A percentile compares a stretch with the other conserved stretches of the same genome.
These are phyloP conservation scores for Teunomyces stri DNA, from an alignment of 805 yeast genomes.

Conservation along the genomic window DNA sequence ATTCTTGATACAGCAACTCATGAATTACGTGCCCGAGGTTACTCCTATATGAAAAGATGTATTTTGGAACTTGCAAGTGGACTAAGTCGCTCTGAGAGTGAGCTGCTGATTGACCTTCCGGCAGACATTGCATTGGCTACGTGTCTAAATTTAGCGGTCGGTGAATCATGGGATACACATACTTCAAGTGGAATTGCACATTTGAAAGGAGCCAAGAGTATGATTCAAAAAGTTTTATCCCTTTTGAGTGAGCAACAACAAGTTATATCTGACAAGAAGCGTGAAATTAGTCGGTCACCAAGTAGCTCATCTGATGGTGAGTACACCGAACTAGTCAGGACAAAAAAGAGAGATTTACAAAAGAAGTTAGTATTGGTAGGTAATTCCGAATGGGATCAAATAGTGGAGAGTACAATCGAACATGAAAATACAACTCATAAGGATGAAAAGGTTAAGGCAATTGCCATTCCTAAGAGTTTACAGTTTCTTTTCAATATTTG, in stretches of 20 bases:
- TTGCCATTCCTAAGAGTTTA: conserved; percentile 39
- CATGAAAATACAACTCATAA: conserved; percentile 1
- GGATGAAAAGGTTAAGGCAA: conserved; percentile 5
- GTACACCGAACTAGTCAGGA: conserved; percentile 2
- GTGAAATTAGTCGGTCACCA: conserved; percentile 10
- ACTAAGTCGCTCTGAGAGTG: conserved; percentile 29
- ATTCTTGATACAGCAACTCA: conserved; percentile 43
- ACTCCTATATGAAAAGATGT: conserved; percentile 57
- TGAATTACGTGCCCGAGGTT: conserved; percentile 47
- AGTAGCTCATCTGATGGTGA: conserved; percentile 4
- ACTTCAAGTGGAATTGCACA: conserved; percentile 69
- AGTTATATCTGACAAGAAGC: conserved; percentile 10
- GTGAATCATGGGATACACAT: conserved; percentile 69
- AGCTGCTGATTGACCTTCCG: conserved; percentile 33
- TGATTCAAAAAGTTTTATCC: conserved; percentile 49
- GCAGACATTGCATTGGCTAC: conserved; percentile 67
- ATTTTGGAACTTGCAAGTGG: conserved; percentile 60
- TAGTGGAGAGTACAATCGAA: conserved; percentile 14
- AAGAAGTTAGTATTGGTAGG: conserved; percentile 29
- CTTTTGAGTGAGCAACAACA: conserved; percentile 26
- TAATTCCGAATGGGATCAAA: conserved; percentile 31
- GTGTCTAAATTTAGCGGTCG: conserved; percentile 59
- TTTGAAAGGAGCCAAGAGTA: conserved; percentile 61
- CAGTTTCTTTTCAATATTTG: conserved; percentile 61
- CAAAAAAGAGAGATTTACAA: conserved; percentile 13